Evolutionary conservation across 1,139 yeast species (phyloP).

Genomic region (Candida frijolesensis): DNA sequence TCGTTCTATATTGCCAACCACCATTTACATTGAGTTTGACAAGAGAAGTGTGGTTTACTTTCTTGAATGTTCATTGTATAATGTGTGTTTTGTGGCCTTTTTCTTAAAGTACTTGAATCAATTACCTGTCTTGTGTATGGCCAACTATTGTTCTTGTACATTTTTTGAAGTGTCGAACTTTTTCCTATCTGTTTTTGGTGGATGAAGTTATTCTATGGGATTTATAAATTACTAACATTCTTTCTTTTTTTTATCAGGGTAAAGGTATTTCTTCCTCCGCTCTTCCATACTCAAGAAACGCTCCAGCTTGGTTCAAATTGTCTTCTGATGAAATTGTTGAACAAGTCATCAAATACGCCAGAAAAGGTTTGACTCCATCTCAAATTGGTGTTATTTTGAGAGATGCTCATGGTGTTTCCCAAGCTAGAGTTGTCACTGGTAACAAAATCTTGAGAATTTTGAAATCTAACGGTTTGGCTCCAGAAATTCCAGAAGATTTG

Average conservation of each 20-base stretch:
- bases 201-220: neutral
- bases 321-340: conserved; percentile 95
- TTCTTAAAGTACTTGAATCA: conserved; percentile 3
- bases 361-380: conserved; percentile 99
- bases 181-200: neutral
- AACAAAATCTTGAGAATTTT: conserved; percentile 99
- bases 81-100: neutral
- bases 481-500: conserved; percentile 99
- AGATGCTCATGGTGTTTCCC: conserved; percentile 99
- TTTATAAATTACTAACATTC: conserved; percentile 31
- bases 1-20: conserved; percentile 13
- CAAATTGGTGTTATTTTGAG: conserved; percentile 99
- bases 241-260: conserved; percentile 55
- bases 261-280: conserved; percentile 99
- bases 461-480: conserved; percentile 99
- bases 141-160: conserved; percentile 3
- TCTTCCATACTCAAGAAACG: conserved; percentile 97
- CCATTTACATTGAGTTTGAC: neutral
- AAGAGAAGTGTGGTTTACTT: neutral
- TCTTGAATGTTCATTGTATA: neutral
- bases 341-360: conserved; percentile 98
- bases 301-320: conserved; percentile 99
- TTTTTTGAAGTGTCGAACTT: neutral
- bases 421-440: conserved; percentile 96
- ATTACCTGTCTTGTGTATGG: neutral